These are phyloP conservation scores for Anthracocystis panici-leucophaei DNA, from an alignment of 1,284 basidiomycete genomes.

Conservation along the genomic window DNA sequence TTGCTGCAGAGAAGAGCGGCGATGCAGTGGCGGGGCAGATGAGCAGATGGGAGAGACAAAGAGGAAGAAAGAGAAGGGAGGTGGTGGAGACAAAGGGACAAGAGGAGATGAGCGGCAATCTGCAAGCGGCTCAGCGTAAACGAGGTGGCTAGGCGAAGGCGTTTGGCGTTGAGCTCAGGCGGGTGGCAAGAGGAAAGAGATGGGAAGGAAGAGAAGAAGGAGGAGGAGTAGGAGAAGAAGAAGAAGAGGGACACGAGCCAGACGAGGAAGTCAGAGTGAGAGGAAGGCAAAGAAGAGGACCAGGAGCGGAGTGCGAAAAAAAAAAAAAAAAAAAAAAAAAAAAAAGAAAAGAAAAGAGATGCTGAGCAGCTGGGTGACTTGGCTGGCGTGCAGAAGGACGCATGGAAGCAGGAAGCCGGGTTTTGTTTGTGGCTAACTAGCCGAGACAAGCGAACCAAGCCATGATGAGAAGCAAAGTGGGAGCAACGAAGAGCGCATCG, in stretches of 20 bases:
- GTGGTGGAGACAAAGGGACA: not conserved
- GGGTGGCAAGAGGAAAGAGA: not conserved
- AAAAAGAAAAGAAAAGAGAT: slow-evolving; percentile 1
- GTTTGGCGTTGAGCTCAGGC: not conserved
- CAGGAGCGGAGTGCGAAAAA: not conserved
- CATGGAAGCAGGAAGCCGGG: slow-evolving; percentile 39
- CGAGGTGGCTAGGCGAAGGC: not conserved
- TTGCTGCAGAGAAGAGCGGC: slow-evolving; percentile 2
- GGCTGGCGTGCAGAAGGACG: slow-evolving; percentile 15
- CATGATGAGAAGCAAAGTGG: not conserved
- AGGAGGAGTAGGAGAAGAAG: not conserved
- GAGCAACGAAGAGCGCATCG: not conserved
- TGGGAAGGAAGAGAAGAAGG: not conserved
- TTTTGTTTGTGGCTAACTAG: slow-evolving; percentile 37
- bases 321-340: not conserved
- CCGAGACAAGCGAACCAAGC: slow-evolving; percentile 13
- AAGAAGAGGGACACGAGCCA: not conserved
- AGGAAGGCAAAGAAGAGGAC: not conserved
- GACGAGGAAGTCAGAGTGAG: not conserved
- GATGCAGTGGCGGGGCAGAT: not conserved
- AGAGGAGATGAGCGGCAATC: not conserved
- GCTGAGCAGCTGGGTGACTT: slow-evolving; percentile 8
- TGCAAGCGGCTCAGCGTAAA: not conserved
- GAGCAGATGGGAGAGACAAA: not conserved
- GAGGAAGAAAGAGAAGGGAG: not conserved